Base-by-base conservation (phyloP, 768 basidiomycete species). In the Russula compacta region DNA sequence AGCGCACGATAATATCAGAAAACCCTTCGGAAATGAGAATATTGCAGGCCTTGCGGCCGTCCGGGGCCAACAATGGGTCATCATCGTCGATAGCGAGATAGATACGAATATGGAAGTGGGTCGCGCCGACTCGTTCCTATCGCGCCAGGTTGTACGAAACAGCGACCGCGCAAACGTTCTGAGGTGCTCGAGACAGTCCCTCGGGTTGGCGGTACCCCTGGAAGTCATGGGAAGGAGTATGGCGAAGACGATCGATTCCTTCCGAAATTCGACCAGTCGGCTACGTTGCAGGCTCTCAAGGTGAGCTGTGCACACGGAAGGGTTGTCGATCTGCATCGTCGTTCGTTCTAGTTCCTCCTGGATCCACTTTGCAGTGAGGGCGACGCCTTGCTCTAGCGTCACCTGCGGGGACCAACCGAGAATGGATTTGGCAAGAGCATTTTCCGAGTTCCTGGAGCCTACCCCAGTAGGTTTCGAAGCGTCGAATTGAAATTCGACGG, bases 51-150 rank as follows among this genome's bases (percentile, higher is more conserved):
- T 73, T 67, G 63, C 75, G 74, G 1, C 63, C 59, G 6, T 66
- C 62, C 3, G 24, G 24, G 24, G 24, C 24, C 24, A 29, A 29
- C 24, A 29, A 29, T 36, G 40, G 38, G 63, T 84, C 82, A 53
- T 80, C 79, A 5, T 74, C 53, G 62, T 84, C 82, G 47, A 85
- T 74, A 2, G 78, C 81, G 24, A 85, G 72, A 60, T 83, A 84
- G 24, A 84, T 68, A 42, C 70, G 75, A 49, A 78, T 49, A 9
- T 66, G 64, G 63, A 75, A 82, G 0, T 65, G 67, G 19, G 63
- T 29, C 24, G 24, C 3, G 24, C 24, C 24, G 24, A 29, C 24
- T 29, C 24, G 24, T 29, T 29, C 3, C 24, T 29, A 29, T 29
- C 24, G 24, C 24, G 24, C 24, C 24, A 29, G 24, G 24, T 29